Evolutionary conservation across 352 stramenopile species (phyloP), one percentile per base, ranked within the genome.

Genomic region (Phytophthora rubi): DNA sequence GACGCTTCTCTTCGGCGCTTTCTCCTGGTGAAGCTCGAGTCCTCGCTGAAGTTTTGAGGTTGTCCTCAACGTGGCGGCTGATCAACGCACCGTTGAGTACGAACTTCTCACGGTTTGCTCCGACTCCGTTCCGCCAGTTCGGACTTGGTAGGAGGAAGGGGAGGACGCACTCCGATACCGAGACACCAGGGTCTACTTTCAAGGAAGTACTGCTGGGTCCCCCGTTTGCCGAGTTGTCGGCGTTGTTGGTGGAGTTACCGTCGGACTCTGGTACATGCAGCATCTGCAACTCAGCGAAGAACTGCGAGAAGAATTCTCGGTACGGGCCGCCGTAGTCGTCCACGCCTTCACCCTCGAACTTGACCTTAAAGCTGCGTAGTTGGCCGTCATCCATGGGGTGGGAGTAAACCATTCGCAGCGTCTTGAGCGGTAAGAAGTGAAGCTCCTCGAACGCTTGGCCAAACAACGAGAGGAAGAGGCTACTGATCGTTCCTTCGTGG

Each of bases 271-370:
- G 61, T 28, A 66, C 71, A 1, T 70, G 53, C 8, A 91, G 55
- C 73, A 86, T 85, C 53, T 91, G 80, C 8, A 91, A 57, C 39
- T 90, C 83, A 9, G 80, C 77, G 26, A 93, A 94, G 39, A 96
- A 88, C 61, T 97, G 90, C 0, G 89, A 90, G 48, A 98, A 97
- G 58, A 98, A 96, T 63, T 98, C 95, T 30, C 95, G 85, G 71
- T 98, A 98, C 10, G 94, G 92, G 0, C 95, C 95, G 2, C 95
- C 95, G 52, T 98, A 98, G 76, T 98, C 95, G 68, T 98, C 92
- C 1, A 97, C 94, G 6, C 94, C 94, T 75, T 98, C 95, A 21
- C 95, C 95, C 68, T 97, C 92, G 55, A 98, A 98, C 66, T 97
- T 97, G 16, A 98, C 92, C 55, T 98, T 98, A 79, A 98, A 98